Conservation (phyloP, 2,329 filamentous ascomycete species). For the Hypoxylon sp. region DNA sequence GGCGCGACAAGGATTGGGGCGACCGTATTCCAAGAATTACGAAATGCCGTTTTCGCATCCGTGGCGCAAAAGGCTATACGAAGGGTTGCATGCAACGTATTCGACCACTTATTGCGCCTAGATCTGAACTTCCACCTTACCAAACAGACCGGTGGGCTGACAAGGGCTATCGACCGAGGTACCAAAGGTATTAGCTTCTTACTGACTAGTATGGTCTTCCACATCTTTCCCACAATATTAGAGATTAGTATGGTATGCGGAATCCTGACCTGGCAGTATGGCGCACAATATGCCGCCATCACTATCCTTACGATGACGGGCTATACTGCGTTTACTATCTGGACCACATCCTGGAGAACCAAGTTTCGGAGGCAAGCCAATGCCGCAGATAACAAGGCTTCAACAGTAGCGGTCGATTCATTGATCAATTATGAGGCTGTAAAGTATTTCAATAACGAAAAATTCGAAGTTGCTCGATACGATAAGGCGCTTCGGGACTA, state of each 20-base stretch:
- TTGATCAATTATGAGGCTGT: conserved; percentile 99
- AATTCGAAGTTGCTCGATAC: conserved; percentile 91
- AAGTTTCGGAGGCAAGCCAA: conserved; percentile 97
- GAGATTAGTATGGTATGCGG: conserved; percentile 97
- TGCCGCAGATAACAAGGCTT: conserved; percentile 94
- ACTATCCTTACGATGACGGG: conserved; percentile 92
- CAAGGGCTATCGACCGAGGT: conserved; percentile 93
- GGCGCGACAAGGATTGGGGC: conserved; percentile 90
- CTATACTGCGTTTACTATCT: conserved; percentile 97
- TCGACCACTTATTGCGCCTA: conserved; percentile 87
- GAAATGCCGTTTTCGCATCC: conserved; percentile 96
- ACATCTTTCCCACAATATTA: conserved; percentile 91
- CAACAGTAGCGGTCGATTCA: conserved; percentile 95
- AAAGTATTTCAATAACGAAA: conserved; percentile 99
- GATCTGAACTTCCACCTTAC: conserved; percentile 95
- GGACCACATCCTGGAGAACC: conserved; percentile 96
- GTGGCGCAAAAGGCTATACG: conserved; percentile 98
- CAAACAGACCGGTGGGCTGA: conserved; percentile 94
- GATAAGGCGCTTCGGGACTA: conserved; percentile 89
- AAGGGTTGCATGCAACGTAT: conserved; percentile 90
- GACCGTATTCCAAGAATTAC: conserved; percentile 90
- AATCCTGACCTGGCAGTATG: conserved; percentile 97
- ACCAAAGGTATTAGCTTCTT: conserved; percentile 99
- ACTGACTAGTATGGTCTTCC: conserved; percentile 98
- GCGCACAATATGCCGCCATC: conserved; percentile 89